phyloP scores from a whole-genome alignment of 257 asterid species.

The Solanum tarapatanum region DNA sequence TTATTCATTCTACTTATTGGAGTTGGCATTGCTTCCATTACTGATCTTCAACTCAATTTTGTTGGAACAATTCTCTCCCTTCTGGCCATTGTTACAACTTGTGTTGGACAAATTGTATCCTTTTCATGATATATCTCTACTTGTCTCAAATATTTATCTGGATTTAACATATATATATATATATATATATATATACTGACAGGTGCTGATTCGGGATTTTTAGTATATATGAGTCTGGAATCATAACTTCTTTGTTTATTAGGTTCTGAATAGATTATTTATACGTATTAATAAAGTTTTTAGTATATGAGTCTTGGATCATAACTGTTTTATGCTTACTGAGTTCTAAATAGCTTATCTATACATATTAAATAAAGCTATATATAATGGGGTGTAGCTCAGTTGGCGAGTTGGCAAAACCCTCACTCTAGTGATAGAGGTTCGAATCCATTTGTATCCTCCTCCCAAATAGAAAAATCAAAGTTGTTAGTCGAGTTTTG shows the following conservation, averaged over 20 bases:
- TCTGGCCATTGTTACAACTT: conserved; percentile 80
- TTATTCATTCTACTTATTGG: conserved; percentile 55
- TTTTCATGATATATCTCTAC: not conserved
- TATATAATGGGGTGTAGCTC: not conserved
- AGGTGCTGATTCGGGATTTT: rapidly evolving
- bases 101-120: conserved; percentile 85
- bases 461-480: not conserved
- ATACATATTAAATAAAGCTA: not conserved
- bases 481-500: not conserved
- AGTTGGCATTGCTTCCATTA: conserved; percentile 81
- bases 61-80: conserved; percentile 72
- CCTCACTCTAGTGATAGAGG: not conserved
- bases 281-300: not conserved
- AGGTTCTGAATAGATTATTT: not conserved
- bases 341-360: not conserved
- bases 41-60: conserved; percentile 87
- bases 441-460: not conserved
- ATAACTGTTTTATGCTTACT: not conserved
- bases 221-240: too few species aligned
- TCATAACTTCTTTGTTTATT: not conserved
- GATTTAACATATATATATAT: not conserved
- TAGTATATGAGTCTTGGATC: not conserved
- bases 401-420: not conserved
- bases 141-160: not conserved
- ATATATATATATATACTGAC: not conserved